A percentile compares a stretch with the other conserved stretches of the same genome.
Conservation (phyloP, 2,329 filamentous ascomycete genomes). For the Emydomyces testavorans region DNA sequence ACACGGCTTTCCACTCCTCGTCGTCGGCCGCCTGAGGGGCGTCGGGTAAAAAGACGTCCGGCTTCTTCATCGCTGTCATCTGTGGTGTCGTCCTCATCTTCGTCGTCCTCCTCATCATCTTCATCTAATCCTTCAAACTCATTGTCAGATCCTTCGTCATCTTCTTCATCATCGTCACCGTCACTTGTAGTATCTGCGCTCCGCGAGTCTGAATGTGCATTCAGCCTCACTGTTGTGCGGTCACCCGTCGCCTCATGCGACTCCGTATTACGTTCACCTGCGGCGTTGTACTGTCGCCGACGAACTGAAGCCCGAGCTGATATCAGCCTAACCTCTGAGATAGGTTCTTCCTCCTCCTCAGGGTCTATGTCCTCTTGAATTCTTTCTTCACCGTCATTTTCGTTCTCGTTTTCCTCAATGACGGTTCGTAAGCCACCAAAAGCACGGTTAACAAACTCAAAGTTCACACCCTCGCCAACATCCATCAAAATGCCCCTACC, state of each 20-base stretch:
- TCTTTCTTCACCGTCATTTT: constrained; percentile 33
- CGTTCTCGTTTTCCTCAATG: constrained; percentile 30
- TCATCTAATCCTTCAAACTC: constrained; percentile 9
- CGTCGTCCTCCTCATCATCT: constrained; percentile 25
- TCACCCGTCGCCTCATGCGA: background rate
- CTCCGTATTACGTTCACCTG: background rate
- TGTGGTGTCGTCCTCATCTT: constrained; percentile 24
- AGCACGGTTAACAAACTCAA: constrained; percentile 46
- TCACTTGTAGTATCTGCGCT: constrained; percentile 13
- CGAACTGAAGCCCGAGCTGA: background rate
- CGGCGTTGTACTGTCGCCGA: background rate
- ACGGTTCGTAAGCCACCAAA: constrained; percentile 49
- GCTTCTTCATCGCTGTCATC: constrained; percentile 26
- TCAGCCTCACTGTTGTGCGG: background rate
- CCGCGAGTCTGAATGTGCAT: background rate
- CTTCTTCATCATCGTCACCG: constrained; percentile 13
- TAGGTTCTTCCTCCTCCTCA: constrained; percentile 36
- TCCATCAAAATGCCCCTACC: constrained; percentile 49
- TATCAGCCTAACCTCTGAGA: constrained; percentile 29
- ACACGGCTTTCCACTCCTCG: constrained; percentile 44
- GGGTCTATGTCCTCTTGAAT: constrained; percentile 39
- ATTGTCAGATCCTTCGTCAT: constrained; percentile 13
- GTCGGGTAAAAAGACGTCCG: constrained; percentile 35
- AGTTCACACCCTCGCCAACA: constrained; percentile 45
- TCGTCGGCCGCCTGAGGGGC: constrained; percentile 33